These are phyloP conservation scores for Pseudogymnoascus sp. DNA, from an alignment of 2,329 filamentous ascomycete genomes.

Conservation along the genomic window DNA sequence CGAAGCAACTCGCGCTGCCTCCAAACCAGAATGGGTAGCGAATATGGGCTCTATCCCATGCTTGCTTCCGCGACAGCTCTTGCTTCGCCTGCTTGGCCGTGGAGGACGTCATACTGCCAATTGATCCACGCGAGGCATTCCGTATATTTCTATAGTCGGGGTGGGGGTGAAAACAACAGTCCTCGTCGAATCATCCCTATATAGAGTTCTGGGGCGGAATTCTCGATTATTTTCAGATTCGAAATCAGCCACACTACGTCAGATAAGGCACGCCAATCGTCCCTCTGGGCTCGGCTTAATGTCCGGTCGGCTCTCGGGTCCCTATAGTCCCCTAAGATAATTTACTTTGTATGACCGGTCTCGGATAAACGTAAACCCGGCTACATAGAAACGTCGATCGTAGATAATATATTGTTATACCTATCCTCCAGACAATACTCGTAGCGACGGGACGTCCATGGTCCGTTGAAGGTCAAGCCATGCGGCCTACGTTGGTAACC, in stretches of 20 bases:
- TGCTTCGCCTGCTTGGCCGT: constrained; percentile 16
- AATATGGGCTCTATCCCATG: constrained; percentile 25
- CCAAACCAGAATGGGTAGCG: constrained; percentile 91
- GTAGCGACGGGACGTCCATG: not conserved
- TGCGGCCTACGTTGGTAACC: constrained; percentile 21
- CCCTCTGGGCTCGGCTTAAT: not conserved
- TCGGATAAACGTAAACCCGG: not conserved
- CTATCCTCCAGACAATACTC: not conserved
- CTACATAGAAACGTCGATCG: not conserved
- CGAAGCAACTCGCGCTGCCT: constrained; percentile 86
- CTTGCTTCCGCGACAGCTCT: constrained; percentile 19
- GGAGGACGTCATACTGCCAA: constrained; percentile 22
- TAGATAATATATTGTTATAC: not conserved
- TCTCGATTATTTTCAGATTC: constrained; percentile 8
- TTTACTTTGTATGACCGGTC: not conserved
- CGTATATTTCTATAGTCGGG: constrained; percentile 14
- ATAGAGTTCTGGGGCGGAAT: not conserved
- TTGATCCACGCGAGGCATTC: constrained; percentile 21
- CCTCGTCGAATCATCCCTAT: not conserved
- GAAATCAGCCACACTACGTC: constrained; percentile 6
- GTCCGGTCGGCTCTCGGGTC: constrained; percentile 3
- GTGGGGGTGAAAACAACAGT: not conserved
- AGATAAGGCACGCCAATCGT: constrained; percentile 1
- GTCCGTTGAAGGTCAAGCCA: constrained; percentile 13
- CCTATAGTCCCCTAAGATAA: not conserved